Conservation (phyloP, 441 rosid species). For the Pelargonium fulgidum region DNA sequence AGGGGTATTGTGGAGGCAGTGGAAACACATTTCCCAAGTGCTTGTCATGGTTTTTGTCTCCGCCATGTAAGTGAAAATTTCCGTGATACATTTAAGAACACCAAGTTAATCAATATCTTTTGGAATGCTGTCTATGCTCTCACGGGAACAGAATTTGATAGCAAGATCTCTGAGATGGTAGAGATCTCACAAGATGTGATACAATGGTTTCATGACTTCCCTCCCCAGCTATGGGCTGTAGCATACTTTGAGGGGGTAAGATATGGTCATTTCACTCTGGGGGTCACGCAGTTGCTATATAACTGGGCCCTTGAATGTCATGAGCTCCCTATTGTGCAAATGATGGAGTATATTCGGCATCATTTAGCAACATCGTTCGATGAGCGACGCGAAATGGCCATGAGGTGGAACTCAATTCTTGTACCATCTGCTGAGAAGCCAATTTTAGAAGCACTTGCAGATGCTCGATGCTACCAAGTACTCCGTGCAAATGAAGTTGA, state of each 20-base stretch:
- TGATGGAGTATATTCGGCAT: slow-evolving; percentile 94
- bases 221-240: slow-evolving; percentile 91
- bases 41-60: slow-evolving; percentile 95
- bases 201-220: slow-evolving; percentile 78
- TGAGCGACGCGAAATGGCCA: slow-evolving; percentile 76
- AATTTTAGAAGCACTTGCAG: slow-evolving; percentile 80
- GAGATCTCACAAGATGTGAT: slow-evolving; percentile 92
- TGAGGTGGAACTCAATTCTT: slow-evolving; percentile 90
- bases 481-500: slow-evolving; percentile 95
- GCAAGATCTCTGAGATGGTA: slow-evolving; percentile 78
- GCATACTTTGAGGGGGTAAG: slow-evolving; percentile 90
- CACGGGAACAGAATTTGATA: slow-evolving; percentile 85
- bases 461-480: slow-evolving; percentile 85
- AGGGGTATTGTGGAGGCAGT: slow-evolving; percentile 84
- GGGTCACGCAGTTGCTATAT: slow-evolving; percentile 67
- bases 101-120: slow-evolving; percentile 71
- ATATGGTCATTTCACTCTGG: slow-evolving; percentile 85
- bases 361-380: slow-evolving; percentile 94
- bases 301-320: slow-evolving; percentile 84
- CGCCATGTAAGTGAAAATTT: slow-evolving; percentile 91
- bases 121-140: slow-evolving; percentile 97
- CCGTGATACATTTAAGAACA: slow-evolving; percentile 85
- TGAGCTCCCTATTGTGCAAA: slow-evolving; percentile 91
- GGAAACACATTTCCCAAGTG: slow-evolving; percentile 84
- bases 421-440: slow-evolving; percentile 91